A percentile compares a stretch with the other conserved stretches of the same genome.
phyloP scores from a whole-genome alignment of 2,329 filamentous ascomycete species.

The Trichoderma breve region DNA sequence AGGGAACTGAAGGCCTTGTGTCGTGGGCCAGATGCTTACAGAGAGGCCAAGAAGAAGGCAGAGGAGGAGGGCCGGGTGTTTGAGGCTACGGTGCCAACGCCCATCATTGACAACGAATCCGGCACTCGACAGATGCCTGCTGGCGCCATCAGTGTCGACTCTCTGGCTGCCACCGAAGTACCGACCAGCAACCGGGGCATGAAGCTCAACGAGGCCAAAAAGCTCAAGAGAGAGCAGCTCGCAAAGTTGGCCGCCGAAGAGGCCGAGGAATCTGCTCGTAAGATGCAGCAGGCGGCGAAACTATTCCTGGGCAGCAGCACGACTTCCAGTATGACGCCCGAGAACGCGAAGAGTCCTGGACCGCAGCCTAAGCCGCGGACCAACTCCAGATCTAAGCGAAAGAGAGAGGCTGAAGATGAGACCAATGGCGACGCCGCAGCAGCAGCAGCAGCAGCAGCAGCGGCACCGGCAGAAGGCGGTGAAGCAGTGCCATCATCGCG shows the following conservation, averaged over 20 bases:
- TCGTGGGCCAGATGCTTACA: conserved; percentile 63
- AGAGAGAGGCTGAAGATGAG: conserved; percentile 41
- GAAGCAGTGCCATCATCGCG: conserved; percentile 33
- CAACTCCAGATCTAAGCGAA: conserved; percentile 44
- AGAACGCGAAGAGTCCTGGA: conserved; percentile 21
- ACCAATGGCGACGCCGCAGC: conserved; percentile 29
- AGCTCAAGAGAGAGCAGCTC: conserved; percentile 65
- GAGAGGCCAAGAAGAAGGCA: conserved; percentile 61
- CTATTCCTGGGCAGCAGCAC: conserved; percentile 41
- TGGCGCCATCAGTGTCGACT: conserved; percentile 59
- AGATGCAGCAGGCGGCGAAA: conserved; percentile 50
- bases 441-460: conserved; percentile 17
- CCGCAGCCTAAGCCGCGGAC: conserved; percentile 31
- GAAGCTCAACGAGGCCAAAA: conserved; percentile 76
- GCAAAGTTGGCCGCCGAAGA: conserved; percentile 62
- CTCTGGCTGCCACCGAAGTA: conserved; percentile 58
- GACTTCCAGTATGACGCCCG: conserved; percentile 31
- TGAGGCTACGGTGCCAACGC: conserved; percentile 40
- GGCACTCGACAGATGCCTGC: conserved; percentile 54
- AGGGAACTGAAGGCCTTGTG: conserved; percentile 71
- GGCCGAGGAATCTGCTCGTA: conserved; percentile 56
- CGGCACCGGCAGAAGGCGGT: conserved; percentile 22
- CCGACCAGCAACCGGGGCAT: conserved; percentile 70
- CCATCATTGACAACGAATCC: conserved; percentile 48
- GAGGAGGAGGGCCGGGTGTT: conserved; percentile 65